phyloP scores from a whole-genome alignment of 2,329 filamentous ascomycete genomes.

The Calonectria pauciramosa region DNA sequence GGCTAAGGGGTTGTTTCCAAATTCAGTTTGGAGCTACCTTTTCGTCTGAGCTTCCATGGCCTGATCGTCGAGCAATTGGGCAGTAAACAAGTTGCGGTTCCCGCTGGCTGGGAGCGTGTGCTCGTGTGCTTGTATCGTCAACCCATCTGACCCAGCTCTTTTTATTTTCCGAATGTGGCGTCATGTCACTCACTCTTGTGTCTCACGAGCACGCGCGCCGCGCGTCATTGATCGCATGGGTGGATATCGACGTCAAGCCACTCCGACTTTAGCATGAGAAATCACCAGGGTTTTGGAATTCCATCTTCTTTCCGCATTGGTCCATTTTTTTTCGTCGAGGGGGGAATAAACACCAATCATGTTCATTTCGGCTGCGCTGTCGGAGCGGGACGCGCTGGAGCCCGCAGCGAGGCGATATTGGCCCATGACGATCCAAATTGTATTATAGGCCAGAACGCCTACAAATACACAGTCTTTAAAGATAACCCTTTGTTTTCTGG shows the following conservation, averaged over 20 bases:
- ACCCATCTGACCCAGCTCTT: neutral
- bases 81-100: neutral
- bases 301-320: neutral
- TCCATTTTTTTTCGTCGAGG: neutral
- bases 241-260: neutral
- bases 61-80: constrained; percentile 8
- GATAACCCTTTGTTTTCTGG: too few relatives aligned
- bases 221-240: constrained; percentile 14
- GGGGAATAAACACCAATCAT: neutral
- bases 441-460: too few relatives aligned
- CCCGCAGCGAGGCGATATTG: neutral
- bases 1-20: neutral
- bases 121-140: neutral
- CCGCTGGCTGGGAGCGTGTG: neutral
- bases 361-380: neutral
- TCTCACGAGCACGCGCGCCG: neutral
- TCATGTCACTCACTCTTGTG: neutral
- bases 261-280: neutral
- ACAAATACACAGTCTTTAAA: too few relatives aligned
- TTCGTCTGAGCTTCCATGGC: constrained; percentile 11
- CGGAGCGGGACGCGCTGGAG: neutral
- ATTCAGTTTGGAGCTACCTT: neutral
- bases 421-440: too few relatives aligned
- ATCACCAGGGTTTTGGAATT: neutral
- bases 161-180: neutral